Conservation (phyloP, 441 rosid genomes). For the Adansonia grandidieri region DNA sequence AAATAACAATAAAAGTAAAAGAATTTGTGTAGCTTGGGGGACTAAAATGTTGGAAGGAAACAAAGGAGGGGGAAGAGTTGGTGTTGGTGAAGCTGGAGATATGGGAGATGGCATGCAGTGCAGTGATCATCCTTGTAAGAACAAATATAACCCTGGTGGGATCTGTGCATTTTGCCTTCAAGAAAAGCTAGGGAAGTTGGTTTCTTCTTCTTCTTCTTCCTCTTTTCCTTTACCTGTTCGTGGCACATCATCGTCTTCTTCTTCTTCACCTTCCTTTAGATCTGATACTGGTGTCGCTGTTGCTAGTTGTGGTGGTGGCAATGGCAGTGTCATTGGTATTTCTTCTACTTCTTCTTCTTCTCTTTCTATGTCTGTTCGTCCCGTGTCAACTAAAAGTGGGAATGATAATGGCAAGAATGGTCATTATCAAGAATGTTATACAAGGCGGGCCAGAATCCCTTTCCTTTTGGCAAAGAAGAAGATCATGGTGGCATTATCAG, state of each 20-base stretch:
- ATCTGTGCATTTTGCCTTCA: conserved; percentile 97
- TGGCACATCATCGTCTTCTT: conserved; percentile 55
- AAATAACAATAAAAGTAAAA: conserved; percentile 16
- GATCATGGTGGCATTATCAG: conserved; percentile 42
- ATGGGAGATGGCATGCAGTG: conserved; percentile 87
- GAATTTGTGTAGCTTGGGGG: neutral
- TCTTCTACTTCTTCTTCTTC: conserved; percentile 38
- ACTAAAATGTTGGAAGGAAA: conserved; percentile 36
- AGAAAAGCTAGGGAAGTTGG: conserved; percentile 94
- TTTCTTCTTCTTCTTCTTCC: conserved; percentile 61
- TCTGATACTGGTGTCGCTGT: conserved; percentile 48
- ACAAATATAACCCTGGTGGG: conserved; percentile 69
- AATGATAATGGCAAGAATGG: conserved; percentile 32
- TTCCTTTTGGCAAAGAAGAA: conserved; percentile 73
- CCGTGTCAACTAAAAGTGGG: conserved; percentile 30
- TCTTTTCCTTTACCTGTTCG: conserved; percentile 53
- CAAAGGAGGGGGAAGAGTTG: conserved; percentile 37
- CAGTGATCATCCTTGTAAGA: conserved; percentile 69
- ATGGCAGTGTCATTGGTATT: conserved; percentile 10
- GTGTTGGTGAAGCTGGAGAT: conserved; percentile 55
- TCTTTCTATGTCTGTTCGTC: conserved; percentile 45
- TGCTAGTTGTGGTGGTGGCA: neutral
- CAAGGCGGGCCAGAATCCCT: conserved; percentile 56
- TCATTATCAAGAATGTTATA: conserved; percentile 34
- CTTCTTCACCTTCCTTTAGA: conserved; percentile 79